phyloP scores from a whole-genome alignment of 345 rosid species.

The Boechera retrofracta region DNA sequence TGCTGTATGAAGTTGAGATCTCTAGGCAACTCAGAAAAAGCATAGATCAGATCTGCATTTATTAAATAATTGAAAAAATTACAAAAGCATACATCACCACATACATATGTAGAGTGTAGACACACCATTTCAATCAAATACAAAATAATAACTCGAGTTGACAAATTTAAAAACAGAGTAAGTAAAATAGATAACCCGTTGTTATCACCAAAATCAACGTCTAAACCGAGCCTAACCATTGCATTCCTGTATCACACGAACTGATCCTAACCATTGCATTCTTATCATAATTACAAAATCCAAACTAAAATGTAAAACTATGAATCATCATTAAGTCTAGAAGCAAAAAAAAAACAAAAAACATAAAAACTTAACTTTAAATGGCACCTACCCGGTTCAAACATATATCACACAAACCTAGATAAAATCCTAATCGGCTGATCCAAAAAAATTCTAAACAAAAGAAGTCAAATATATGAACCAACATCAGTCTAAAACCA shows the following conservation, averaged over 20 bases:
- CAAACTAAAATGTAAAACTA: not conserved
- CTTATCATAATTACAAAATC: constrained; percentile 4
- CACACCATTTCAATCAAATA: no score
- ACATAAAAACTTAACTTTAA: not conserved
- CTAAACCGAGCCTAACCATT: constrained; percentile 2
- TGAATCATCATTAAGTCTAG: not conserved
- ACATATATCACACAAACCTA: constrained; percentile 13
- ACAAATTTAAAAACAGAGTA: not conserved
- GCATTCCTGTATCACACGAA: not conserved
- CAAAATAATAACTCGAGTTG: not conserved
- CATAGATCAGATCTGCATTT: constrained; percentile 83
- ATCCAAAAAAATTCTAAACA: not conserved
- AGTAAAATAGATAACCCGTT: not conserved
- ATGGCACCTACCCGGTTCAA: constrained; percentile 15
- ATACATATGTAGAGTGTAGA: not conserved
- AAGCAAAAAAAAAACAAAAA: not conserved
- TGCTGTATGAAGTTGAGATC: constrained; percentile 92
- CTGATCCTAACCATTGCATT: constrained; percentile 24
- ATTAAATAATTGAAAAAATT: not conserved
- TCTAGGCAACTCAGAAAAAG: constrained; percentile 81
- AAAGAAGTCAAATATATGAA: constrained; percentile 1
- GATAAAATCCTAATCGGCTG: constrained; percentile 8
- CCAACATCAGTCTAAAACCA: not conserved
- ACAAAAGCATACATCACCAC: constrained; percentile 4
- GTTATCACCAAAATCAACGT: constrained; percentile 1